phyloP scores from a whole-genome alignment of 1,284 basidiomycete genomes.

The Cryptococcus deneoformans region DNA sequence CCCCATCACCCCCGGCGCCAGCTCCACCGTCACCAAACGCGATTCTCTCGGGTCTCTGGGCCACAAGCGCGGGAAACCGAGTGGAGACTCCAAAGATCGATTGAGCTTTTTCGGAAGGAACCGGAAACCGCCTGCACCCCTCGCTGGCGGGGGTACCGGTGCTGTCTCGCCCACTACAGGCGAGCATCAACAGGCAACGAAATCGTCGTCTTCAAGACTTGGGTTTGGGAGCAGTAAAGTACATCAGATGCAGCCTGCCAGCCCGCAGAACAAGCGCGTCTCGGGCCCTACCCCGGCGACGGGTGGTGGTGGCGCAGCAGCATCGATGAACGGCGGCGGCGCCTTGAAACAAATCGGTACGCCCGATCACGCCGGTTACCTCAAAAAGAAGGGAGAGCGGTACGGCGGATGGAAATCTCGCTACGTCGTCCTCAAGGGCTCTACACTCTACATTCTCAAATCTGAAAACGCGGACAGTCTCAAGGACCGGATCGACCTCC shows the following conservation, averaged over 20 bases:
- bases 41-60: conserved; percentile 44
- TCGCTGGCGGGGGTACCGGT: conserved; percentile 41
- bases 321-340: conserved; percentile 17
- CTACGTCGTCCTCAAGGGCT: conserved; percentile 92
- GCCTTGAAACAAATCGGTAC: conserved; percentile 84
- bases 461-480: conserved; percentile 85
- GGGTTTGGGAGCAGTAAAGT: conserved; percentile 13
- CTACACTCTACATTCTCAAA: conserved; percentile 80
- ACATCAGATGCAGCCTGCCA: conserved; percentile 35
- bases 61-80: conserved; percentile 45
- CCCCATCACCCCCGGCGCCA: conserved; percentile 30
- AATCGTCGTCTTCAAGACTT: conserved; percentile 21
- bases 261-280: conserved; percentile 18
- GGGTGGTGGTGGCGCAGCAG: neutral
- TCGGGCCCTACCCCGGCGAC: conserved; percentile 3
- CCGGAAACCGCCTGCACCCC: conserved; percentile 71
- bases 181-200: conserved; percentile 1
- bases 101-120: conserved; percentile 68
- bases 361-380: conserved; percentile 86
- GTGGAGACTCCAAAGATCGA: conserved; percentile 48
- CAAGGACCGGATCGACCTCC: conserved; percentile 90
- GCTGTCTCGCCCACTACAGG: conserved; percentile 25
- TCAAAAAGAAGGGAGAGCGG: conserved; percentile 94
- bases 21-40: conserved; percentile 31
- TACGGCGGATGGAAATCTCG: conserved; percentile 93